Base-by-base conservation (phyloP, 768 basidiomycete genomes). In the Mycena chlorophos region DNA sequence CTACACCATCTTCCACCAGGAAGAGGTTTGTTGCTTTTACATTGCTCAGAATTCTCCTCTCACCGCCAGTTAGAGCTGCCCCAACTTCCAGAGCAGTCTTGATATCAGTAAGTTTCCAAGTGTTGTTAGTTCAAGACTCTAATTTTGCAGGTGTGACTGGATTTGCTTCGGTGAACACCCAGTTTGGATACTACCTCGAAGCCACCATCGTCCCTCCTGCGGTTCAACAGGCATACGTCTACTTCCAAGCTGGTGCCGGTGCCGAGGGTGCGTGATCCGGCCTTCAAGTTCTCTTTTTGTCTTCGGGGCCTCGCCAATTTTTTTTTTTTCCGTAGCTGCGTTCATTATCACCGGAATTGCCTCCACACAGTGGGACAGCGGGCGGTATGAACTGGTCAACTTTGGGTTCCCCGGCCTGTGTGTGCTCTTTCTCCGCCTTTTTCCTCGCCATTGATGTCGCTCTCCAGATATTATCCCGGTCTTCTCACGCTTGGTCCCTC, bases 361-460 rank as follows among this genome's bases (percentile, higher is more conserved):
- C 2, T 31, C 46, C 3, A 51, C 57, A 13, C 28, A 37, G 4
- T 66, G 54, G 43, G 49, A 60, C 54, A 60, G 58, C 17, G 31
- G 51, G 5, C 45, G 22, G 0, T 38, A 56, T 27, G 49, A 57
- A 17, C 54, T 66, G 19, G 58, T 55, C 3, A 51, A 54, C n/a
- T 63, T 63, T 45, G 65, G 65, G 17, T 66, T 66, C 53, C 65
- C 65, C 10, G 65, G 65, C 10, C 54, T 66, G 55, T 56, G 16
- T 3, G 54, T 55, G 3, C 20, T 10, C 2, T 5, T 26, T 28
- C 4, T 49, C 12, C 6, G 27, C 1, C 16, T 10, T n/a, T 29
- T 49, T 8, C 2, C 19, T 20, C 4, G 20, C 16, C 31, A 19
- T 19, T 49, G 19, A 49, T 20, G n/a, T 12, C 5, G 19, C 14